Percentiles rank a stretch among this genome's conserved stretches.
Conservation (phyloP, 306 rosid species). For the Cotoneaster glaucophyllus region DNA sequence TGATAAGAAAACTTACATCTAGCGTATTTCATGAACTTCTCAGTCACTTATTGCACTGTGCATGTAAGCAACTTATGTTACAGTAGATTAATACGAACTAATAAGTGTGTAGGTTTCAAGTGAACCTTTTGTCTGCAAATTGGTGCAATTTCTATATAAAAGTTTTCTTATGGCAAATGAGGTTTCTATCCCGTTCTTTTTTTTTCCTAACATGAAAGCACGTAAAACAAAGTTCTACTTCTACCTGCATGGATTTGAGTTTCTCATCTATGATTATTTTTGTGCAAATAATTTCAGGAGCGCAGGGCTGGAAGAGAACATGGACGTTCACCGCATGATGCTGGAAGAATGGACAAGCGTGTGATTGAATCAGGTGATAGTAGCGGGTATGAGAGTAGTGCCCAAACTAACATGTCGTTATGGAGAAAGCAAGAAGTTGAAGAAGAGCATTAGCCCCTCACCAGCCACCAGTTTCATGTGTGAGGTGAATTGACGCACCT, state of each 20-base stretch:
- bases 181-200: neutral
- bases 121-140: neutral
- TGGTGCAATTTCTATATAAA: neutral
- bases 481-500: slow-evolving; percentile 15
- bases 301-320: slow-evolving; percentile 41
- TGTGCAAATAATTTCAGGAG: slow-evolving; percentile 30
- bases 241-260: neutral
- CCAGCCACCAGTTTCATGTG: neutral
- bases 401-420: slow-evolving; percentile 24
- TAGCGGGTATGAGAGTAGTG: slow-evolving; percentile 56
- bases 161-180: neutral
- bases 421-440: slow-evolving; percentile 41
- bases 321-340: slow-evolving; percentile 29
- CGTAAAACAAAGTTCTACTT: neutral
- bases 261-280: neutral
- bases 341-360: slow-evolving; percentile 26
- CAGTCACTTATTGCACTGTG: neutral
- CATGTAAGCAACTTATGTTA: neutral
- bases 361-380: slow-evolving; percentile 54
- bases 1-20: neutral
- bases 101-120: neutral
- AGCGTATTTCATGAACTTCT: neutral
- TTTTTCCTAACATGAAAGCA: neutral
- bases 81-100: neutral
- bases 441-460: slow-evolving; percentile 22